These are phyloP conservation scores for Macrophomina phaseolina DNA, from an alignment of 2,329 filamentous ascomycete genomes.

Conservation along the genomic window DNA sequence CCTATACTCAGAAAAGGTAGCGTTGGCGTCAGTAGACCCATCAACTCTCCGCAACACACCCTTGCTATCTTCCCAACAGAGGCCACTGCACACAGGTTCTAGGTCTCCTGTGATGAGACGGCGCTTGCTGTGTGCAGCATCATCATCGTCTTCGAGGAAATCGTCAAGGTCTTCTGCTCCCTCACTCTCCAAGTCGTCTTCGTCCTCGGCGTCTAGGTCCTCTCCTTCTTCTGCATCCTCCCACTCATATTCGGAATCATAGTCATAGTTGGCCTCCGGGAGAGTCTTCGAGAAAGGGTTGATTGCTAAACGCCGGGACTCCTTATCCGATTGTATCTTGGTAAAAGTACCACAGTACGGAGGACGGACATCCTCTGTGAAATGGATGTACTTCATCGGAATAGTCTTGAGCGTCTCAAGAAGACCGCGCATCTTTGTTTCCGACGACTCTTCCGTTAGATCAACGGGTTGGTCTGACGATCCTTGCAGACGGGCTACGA, in stretches of 20 bases:
- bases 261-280: slow-evolving; percentile 74
- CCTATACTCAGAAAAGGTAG: slow-evolving; percentile 62
- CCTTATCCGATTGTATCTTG: slow-evolving; percentile 56
- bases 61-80: slow-evolving; percentile 76
- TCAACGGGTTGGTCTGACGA: slow-evolving; percentile 50
- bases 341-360: slow-evolving; percentile 77
- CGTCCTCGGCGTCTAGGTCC: slow-evolving; percentile 68
- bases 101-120: slow-evolving; percentile 69
- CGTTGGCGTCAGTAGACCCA: slow-evolving; percentile 46
- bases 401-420: slow-evolving; percentile 58
- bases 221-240: slow-evolving; percentile 75
- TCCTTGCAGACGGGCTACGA: slow-evolving; percentile 53
- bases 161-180: slow-evolving; percentile 87
- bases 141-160: slow-evolving; percentile 87
- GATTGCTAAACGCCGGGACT: slow-evolving; percentile 56
- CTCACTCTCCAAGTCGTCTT: slow-evolving; percentile 73
- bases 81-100: slow-evolving; percentile 76
- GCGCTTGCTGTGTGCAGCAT: slow-evolving; percentile 63
- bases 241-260: slow-evolving; percentile 88
- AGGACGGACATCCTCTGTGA: slow-evolving; percentile 67
- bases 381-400: slow-evolving; percentile 68
- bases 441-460: slow-evolving; percentile 45
- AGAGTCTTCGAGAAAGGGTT: slow-evolving; percentile 63
- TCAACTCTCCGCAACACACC: slow-evolving; percentile 51
- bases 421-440: slow-evolving; percentile 34